Percentiles rank a stretch among this genome's conserved stretches.
Conservation (phyloP, 2,329 filamentous ascomycete species). For the Coniosporium tulheliwenetii region DNA sequence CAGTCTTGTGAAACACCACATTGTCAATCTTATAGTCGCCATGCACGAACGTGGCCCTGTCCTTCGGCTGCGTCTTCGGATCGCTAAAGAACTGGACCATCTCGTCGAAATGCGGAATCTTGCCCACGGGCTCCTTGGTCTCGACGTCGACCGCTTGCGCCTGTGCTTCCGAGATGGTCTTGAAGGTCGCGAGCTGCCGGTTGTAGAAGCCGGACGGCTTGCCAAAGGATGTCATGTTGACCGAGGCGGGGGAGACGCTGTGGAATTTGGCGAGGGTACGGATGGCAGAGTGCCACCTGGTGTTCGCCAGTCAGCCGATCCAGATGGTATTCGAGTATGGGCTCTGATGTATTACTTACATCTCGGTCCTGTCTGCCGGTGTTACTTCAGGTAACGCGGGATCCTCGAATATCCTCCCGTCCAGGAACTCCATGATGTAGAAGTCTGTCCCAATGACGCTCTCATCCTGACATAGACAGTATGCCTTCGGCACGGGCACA, state of each 20-base stretch:
- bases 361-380: slow-evolving; percentile 51
- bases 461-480: slow-evolving; percentile 74
- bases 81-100: slow-evolving; percentile 67
- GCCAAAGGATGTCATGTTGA: slow-evolving; percentile 61
- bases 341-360: slow-evolving; percentile 32
- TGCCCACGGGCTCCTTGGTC: slow-evolving; percentile 59
- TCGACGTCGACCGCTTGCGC: slow-evolving; percentile 61
- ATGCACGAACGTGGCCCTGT: slow-evolving; percentile 69
- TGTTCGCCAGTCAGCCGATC: not conserved
- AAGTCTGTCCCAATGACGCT: slow-evolving; percentile 76
- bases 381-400: slow-evolving; percentile 61
- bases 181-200: slow-evolving; percentile 74
- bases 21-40: slow-evolving; percentile 81
- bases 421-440: slow-evolving; percentile 93
- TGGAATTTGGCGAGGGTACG: slow-evolving; percentile 77
- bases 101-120: slow-evolving; percentile 69
- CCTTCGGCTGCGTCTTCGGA: slow-evolving; percentile 52
- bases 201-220: slow-evolving; percentile 64
- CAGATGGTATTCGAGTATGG: not conserved
- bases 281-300: slow-evolving; percentile 61
- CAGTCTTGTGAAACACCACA: slow-evolving; percentile 64
- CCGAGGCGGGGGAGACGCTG: slow-evolving; percentile 47
- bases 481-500: slow-evolving; percentile 72
- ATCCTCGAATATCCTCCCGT: slow-evolving; percentile 88
- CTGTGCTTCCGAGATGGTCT: slow-evolving; percentile 63